phyloP scores from a whole-genome alignment of 768 basidiomycete species.

The Fibroporia radiculosa region DNA sequence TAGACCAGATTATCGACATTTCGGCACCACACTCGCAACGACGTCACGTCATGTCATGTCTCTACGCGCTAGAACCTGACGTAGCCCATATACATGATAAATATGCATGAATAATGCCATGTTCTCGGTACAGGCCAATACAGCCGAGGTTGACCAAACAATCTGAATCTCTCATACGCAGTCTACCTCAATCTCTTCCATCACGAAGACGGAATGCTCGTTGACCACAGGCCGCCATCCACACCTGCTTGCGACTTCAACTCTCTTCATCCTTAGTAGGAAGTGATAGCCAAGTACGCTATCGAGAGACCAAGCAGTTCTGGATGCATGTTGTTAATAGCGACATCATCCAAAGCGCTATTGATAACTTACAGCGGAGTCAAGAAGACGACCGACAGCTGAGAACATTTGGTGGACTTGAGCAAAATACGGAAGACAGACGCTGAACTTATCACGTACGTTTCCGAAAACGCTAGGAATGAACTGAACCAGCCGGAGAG shows the following conservation, averaged over 20 bases:
- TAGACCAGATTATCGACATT: too few relatives aligned
- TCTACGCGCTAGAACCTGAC: too few relatives aligned
- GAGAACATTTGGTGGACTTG: neutral
- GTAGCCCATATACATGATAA: too few relatives aligned
- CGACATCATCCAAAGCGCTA: neutral
- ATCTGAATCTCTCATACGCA: too few relatives aligned
- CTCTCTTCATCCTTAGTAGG: neutral
- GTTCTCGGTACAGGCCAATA: too few relatives aligned
- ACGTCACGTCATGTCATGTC: too few relatives aligned
- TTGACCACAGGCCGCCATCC: neutral
- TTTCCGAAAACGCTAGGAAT: neutral
- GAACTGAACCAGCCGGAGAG: neutral
- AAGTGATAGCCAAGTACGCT: neutral
- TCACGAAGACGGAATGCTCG: neutral
- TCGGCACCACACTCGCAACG: too few relatives aligned
- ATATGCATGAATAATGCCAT: too few relatives aligned
- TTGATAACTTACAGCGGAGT: neutral
- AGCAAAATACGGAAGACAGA: neutral
- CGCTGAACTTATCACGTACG: neutral
- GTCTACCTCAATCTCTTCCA: neutral
- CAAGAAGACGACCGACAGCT: neutral
- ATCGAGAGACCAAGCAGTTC: conserved; percentile 2
- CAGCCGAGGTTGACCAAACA: too few relatives aligned
- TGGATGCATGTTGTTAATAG: neutral
- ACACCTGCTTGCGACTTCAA: neutral